These are phyloP conservation scores for Fusarium annulatum DNA, from an alignment of 2,329 filamentous ascomycete genomes.

Conservation along the genomic window DNA sequence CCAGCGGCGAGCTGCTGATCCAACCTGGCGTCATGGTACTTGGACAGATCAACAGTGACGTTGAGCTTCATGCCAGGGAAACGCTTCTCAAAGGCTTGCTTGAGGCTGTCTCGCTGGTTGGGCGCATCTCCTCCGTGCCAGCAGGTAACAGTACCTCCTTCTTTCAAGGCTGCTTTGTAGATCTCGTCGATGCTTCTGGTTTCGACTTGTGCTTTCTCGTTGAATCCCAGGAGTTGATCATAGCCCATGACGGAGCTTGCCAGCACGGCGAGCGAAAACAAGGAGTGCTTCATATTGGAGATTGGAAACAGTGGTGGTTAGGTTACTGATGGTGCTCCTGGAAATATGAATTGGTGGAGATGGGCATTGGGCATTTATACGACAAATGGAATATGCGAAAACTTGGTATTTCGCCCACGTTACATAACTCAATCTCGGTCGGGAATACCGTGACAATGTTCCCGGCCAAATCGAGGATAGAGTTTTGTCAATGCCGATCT, in stretches of 20 bases:
- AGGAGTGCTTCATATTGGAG: conserved; percentile 13
- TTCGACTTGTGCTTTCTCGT: conserved; percentile 46
- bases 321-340: no score
- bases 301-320: no score
- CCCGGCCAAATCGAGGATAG: neutral
- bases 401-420: no score
- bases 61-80: conserved; percentile 65
- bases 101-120: conserved; percentile 53
- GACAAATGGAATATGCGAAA: no score
- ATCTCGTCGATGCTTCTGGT: conserved; percentile 62
- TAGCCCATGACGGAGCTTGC: conserved; percentile 14
- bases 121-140: conserved; percentile 63
- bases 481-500: neutral
- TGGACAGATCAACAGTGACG: conserved; percentile 65
- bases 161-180: conserved; percentile 60
- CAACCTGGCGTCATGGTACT: conserved; percentile 62
- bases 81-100: conserved; percentile 55
- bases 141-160: conserved; percentile 57
- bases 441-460: neutral
- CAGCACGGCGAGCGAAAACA: conserved; percentile 15
- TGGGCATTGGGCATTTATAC: no score
- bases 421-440: neutral
- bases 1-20: conserved; percentile 57
- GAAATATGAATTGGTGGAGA: no score
- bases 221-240: conserved; percentile 42